Conservation (phyloP, 2,329 filamentous ascomycete species). For the Colletotrichum salicis region DNA sequence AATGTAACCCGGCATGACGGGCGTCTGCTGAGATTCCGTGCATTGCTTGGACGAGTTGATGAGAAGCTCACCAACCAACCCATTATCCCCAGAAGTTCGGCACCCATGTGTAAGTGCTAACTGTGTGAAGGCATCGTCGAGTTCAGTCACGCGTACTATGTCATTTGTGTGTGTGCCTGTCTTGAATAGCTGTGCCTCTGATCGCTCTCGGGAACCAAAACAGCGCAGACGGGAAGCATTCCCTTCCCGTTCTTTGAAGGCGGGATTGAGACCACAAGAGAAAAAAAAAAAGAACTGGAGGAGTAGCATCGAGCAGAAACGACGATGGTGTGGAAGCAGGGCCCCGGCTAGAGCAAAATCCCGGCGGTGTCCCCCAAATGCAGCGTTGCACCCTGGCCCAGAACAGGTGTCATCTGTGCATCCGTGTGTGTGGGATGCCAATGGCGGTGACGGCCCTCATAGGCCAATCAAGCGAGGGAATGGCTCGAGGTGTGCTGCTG, state of each 20-base stretch:
- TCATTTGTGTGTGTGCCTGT: neutral
- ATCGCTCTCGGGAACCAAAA: conserved; percentile 3
- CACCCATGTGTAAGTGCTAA: neutral
- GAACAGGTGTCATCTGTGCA: conserved; percentile 11
- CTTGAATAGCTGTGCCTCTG: neutral
- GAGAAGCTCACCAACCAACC: neutral
- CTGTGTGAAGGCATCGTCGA: neutral
- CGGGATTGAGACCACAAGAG: neutral
- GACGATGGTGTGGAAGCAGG: conserved; percentile 9
- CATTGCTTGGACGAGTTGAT: neutral
- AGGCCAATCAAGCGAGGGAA: neutral
- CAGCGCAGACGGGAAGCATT: neutral
- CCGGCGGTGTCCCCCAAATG: conserved; percentile 25
- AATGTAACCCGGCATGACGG: conserved; percentile 10
- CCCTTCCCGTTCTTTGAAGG: neutral
- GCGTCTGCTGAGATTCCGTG: conserved; percentile 10
- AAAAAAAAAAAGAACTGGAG: conserved; percentile 4
- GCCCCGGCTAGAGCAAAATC: neutral
- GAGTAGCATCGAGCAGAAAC: neutral
- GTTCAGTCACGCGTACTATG: neutral
- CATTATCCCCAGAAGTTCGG: neutral
- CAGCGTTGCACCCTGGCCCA: conserved; percentile 22
- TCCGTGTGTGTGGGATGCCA: conserved; percentile 13
- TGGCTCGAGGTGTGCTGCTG: neutral
- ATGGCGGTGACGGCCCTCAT: conserved; percentile 9